Evolutionary conservation across 1,139 yeast species (phyloP).

Genomic region (Scheffersomyces segobiensis): DNA sequence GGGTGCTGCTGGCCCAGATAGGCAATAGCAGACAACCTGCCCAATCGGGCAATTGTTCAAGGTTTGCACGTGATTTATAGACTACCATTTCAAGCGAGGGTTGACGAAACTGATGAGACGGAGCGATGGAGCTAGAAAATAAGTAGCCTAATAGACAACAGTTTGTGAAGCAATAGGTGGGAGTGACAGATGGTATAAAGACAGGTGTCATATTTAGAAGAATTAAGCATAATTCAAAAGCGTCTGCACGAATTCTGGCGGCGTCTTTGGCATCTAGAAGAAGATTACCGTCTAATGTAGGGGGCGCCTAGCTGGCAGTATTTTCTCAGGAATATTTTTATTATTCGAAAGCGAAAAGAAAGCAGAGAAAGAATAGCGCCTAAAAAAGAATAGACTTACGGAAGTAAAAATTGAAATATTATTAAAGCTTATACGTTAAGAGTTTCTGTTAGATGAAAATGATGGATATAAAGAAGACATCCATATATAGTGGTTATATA

Average conservation of each 20-base stretch:
- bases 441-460: background rate
- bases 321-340: background rate
- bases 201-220: background rate
- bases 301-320: background rate
- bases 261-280: background rate
- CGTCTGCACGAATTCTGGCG: background rate
- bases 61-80: background rate
- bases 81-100: background rate
- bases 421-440: background rate
- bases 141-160: too few species aligned
- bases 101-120: background rate
- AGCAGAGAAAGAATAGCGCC: background rate
- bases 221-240: too few species aligned
- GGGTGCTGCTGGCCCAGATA: background rate
- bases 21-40: background rate
- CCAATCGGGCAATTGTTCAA: background rate
- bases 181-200: too few species aligned
- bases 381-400: background rate
- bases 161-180: background rate
- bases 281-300: too few species aligned
- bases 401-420: background rate
- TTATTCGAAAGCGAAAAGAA: background rate
- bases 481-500: too few species aligned
- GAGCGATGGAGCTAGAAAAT: background rate
- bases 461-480: too few species aligned